These are phyloP conservation scores for Citrus sp. DNA, from an alignment of 345 rosid species.

Conservation along the genomic window DNA sequence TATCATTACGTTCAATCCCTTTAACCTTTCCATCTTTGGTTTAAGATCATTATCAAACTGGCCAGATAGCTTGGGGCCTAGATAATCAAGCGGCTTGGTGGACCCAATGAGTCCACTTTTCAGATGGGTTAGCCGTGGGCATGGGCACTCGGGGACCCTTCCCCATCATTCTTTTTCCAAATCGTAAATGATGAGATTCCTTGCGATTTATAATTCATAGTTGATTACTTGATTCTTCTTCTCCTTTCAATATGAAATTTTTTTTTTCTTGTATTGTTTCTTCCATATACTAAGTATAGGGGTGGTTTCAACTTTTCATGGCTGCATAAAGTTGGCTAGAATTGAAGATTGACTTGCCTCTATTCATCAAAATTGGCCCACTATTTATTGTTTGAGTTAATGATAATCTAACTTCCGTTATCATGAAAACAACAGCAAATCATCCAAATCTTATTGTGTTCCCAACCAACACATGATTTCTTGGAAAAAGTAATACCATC, in stretches of 20 bases:
- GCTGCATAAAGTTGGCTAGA: background rate
- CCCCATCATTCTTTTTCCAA: background rate
- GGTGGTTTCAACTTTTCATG: background rate
- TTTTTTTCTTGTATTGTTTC: background rate
- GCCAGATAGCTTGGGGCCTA: background rate
- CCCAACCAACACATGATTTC: background rate
- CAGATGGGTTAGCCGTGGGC: background rate
- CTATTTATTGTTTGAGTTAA: background rate
- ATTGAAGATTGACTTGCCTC: background rate
- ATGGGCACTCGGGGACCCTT: background rate
- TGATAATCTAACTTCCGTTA: background rate
- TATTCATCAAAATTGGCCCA: background rate
- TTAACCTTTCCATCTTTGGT: background rate
- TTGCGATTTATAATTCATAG: background rate
- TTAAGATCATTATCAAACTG: background rate
- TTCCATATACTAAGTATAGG: background rate
- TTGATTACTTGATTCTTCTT: background rate
- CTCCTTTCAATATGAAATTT: background rate
- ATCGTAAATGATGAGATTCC: slow-evolving; percentile 13
- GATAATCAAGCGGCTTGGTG: background rate
- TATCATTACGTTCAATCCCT: background rate
- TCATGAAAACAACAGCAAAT: background rate
- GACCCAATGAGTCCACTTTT: slow-evolving; percentile 5
- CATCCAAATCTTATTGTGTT: background rate
- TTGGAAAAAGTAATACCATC: background rate